Percentiles rank a stretch among this genome's conserved stretches.
These are phyloP conservation scores for Nakaseomyces nivariensis DNA, from an alignment of 1,139 yeast species.

Conservation along the genomic window DNA sequence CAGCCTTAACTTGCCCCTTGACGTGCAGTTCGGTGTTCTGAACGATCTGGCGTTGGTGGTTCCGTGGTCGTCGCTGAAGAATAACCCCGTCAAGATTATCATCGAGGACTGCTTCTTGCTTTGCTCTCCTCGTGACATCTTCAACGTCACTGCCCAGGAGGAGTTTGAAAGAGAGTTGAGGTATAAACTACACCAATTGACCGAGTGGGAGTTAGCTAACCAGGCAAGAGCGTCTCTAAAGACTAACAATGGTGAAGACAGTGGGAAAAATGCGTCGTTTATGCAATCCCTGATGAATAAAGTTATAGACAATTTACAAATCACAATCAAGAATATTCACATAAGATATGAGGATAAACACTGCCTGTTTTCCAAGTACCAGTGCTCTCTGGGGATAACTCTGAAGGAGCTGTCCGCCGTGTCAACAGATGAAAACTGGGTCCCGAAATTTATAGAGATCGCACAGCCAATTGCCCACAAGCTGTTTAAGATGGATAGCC, in stretches of 20 bases:
- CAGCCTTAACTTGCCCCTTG: slow-evolving; percentile 71
- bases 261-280: slow-evolving; percentile 60
- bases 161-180: slow-evolving; percentile 54
- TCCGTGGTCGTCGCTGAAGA: slow-evolving; percentile 93
- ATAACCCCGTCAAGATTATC: slow-evolving; percentile 84
- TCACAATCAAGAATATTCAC: slow-evolving; percentile 88
- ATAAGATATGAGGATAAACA: slow-evolving; percentile 77
- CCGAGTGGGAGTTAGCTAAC: slow-evolving; percentile 55
- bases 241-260: slow-evolving; percentile 35
- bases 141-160: slow-evolving; percentile 53
- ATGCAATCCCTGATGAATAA: slow-evolving; percentile 82
- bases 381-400: slow-evolving; percentile 77
- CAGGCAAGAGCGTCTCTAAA: slow-evolving; percentile 21
- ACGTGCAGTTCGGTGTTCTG: slow-evolving; percentile 83
- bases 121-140: slow-evolving; percentile 60
- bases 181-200: slow-evolving; percentile 57
- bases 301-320: slow-evolving; percentile 84
- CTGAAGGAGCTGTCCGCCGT: slow-evolving; percentile 84
- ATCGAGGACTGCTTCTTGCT: slow-evolving; percentile 81
- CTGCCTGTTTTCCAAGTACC: slow-evolving; percentile 49
- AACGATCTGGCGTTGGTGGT: slow-evolving; percentile 86
- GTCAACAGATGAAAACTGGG: slow-evolving; percentile 80
- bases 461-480: slow-evolving; percentile 64
- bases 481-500: slow-evolving; percentile 60
- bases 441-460: slow-evolving; percentile 72